Conservation (phyloP, 306 rosid genomes). For the Rosa rugosa region DNA sequence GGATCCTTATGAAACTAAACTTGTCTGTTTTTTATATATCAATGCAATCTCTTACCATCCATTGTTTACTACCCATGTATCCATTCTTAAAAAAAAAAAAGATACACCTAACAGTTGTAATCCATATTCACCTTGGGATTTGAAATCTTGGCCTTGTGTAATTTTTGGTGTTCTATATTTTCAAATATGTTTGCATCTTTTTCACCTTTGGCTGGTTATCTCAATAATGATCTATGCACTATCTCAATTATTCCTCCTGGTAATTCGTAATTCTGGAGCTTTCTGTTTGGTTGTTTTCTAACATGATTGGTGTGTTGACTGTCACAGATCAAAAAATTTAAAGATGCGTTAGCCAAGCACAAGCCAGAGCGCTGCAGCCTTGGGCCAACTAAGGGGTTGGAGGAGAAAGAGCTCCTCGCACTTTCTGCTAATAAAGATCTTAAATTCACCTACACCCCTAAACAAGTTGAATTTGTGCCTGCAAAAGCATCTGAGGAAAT, state of each 20-base stretch:
- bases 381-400: constrained; percentile 80
- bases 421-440: constrained; percentile 72
- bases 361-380: constrained; percentile 80
- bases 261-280: neutral
- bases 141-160: neutral
- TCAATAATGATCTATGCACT: too few relatives aligned
- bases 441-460: constrained; percentile 61
- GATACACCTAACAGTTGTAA: neutral
- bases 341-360: constrained; percentile 87
- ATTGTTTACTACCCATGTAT: too few relatives aligned
- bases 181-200: neutral
- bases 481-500: constrained; percentile 26
- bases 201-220: neutral
- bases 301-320: neutral
- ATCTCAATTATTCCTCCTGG: neutral
- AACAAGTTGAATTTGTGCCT: constrained; percentile 39
- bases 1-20: neutral
- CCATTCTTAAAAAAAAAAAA: too few relatives aligned
- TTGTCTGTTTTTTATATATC: neutral
- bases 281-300: neutral
- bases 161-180: neutral
- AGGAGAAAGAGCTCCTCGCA: constrained; percentile 89
- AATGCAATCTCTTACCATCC: neutral
- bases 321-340: constrained; percentile 84
- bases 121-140: neutral